Base-by-base conservation (phyloP, 2,329 filamentous ascomycete genomes). In the Colletotrichum chlorophyti region DNA sequence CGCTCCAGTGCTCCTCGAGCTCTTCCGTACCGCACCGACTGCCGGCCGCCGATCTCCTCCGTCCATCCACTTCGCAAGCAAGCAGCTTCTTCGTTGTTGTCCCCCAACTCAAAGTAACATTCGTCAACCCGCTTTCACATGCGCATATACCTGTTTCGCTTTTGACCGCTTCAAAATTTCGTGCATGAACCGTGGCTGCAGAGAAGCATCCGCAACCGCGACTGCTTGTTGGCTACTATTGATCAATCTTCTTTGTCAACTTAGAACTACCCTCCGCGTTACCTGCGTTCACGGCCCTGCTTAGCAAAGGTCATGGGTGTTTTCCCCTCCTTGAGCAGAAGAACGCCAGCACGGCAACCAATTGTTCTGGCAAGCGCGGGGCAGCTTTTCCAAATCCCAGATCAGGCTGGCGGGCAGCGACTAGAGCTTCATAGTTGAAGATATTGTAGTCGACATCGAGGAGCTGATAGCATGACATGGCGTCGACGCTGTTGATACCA, bases 401-500 rank as follows among this genome's bases (percentile, higher is more conserved):
- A 66, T 69, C 1, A 63, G 58, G 24, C 66, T 75, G 15, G 63
- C 65, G 0, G 60, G 60, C 5, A 34, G 59, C 1, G 58, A 68
- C 37, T 72, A 69, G 67, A 70, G 72, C 1, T 72, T 74, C 43
- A 38, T 48, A 0, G 63, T 72, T 21, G 67, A 70, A 19, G 66
- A 70, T 17, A 61, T 74, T 3, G 34, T 58, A 6, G 69, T 63
- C 37, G 61, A 64, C 7, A 53, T 60, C 5, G 34, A 29, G 7
- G 17, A 31, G 15, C 51, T 75, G 29, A 53, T 63, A 19, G 68
- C 71, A 6, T 75, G 72, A 69, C 70, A 76, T 45, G 72, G 73
- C 2, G 60, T 54, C 2, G 60, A 66, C 15, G 72, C 75, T 26
- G 49, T 21, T 10, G 71, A 74, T 34, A 66, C 68, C 2, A 73